Conservation (phyloP, 257 asterid genomes). For the Plantago elongata region DNA sequence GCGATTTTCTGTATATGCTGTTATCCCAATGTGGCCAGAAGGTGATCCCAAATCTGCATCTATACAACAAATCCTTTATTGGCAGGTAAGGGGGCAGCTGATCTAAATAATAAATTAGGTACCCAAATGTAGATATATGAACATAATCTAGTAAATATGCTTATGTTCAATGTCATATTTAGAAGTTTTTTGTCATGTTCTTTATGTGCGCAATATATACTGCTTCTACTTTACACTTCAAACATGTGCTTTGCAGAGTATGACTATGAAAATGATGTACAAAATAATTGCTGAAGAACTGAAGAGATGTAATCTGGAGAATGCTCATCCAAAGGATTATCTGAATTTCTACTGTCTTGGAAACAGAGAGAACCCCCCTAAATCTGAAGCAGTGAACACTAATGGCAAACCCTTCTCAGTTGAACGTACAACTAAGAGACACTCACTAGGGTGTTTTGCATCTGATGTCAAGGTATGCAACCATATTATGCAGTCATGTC, state of each 20-base stretch:
- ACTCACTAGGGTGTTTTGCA: neutral
- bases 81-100: constrained; percentile 36
- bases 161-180: too few relatives aligned
- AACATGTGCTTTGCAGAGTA: neutral
- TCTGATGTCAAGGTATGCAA: neutral
- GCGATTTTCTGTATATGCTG: constrained; percentile 44
- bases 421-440: constrained; percentile 30
- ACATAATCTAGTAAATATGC: too few relatives aligned
- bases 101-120: neutral
- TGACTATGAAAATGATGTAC: neutral
- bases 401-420: constrained; percentile 17
- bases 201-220: neutral
- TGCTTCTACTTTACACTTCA: neutral
- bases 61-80: constrained; percentile 50
- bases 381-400: constrained; percentile 22
- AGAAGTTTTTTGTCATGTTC: neutral
- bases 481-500: neutral
- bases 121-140: too few relatives aligned
- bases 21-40: constrained; percentile 67
- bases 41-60: constrained; percentile 44
- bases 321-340: constrained; percentile 32
- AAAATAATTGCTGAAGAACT: neutral
- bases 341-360: constrained; percentile 59
- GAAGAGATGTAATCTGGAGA: neutral
- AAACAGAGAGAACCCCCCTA: constrained; percentile 34